Conservation (phyloP, 805 yeast species). For the Lachancea lanzarotensis region DNA sequence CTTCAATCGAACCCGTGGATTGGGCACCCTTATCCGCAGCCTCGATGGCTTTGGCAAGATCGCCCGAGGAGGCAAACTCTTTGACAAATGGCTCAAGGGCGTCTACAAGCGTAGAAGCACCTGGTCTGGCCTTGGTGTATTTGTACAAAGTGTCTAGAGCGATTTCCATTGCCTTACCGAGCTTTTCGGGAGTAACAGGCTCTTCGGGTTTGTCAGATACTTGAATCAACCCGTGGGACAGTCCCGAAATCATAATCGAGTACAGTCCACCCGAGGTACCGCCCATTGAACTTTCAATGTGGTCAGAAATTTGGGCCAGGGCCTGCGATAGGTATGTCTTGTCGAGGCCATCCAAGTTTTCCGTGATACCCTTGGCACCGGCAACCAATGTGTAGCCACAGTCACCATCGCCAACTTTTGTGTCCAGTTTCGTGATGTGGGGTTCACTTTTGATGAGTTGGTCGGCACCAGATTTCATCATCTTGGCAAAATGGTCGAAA, state of each 20-base stretch:
- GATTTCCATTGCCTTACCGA: conserved; percentile 43
- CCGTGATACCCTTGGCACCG: conserved; percentile 70
- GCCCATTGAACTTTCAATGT: conserved; percentile 90
- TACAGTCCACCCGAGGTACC: conserved; percentile 95
- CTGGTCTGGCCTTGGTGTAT: conserved; percentile 83
- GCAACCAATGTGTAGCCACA: conserved; percentile 86
- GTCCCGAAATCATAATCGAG: conserved; percentile 75
- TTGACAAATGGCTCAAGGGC: conserved; percentile 83
- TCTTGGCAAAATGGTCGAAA: conserved; percentile 26
- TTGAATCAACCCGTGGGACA: conserved; percentile 47
- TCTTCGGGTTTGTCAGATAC: conserved; percentile 20
- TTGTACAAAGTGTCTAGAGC: conserved; percentile 73
- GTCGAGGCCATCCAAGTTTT: conserved; percentile 42
- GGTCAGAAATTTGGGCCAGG: conserved; percentile 66
- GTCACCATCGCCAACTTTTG: conserved; percentile 93
- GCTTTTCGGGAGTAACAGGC: conserved; percentile 28
- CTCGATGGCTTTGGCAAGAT: conserved; percentile 51
- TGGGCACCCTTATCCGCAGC: conserved; percentile 77
- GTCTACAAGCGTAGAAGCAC: conserved; percentile 85
- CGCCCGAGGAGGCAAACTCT: conserved; percentile 44
- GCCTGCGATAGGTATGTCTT: conserved; percentile 44
- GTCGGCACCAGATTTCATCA: conserved; percentile 46
- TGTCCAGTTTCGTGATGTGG: conserved; percentile 74
- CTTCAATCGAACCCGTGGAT: conserved; percentile 63
- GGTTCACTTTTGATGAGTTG: conserved; percentile 63